Conservation (phyloP, 768 basidiomycete species). For the Trametopsis cervina region DNA sequence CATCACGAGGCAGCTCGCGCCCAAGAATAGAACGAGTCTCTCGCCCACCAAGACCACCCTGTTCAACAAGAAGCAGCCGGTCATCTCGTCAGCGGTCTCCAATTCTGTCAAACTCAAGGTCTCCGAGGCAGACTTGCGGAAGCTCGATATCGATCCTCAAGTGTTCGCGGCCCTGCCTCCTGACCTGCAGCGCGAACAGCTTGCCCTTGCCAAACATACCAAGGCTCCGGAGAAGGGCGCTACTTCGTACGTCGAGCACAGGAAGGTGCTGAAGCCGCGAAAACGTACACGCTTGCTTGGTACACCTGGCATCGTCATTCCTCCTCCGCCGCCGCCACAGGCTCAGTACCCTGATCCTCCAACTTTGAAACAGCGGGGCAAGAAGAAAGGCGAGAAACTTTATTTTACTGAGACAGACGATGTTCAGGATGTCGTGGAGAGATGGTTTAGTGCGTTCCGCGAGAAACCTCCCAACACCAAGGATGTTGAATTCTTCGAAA, state of each 20-base stretch:
- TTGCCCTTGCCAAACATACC: constrained; percentile 50
- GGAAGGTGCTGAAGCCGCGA: constrained; percentile 47
- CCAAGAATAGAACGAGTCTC: constrained; percentile 36
- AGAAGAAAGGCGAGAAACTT: constrained; percentile 44
- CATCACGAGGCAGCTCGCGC: constrained; percentile 59
- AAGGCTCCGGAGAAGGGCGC: constrained; percentile 25
- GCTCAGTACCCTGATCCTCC: constrained; percentile 46
- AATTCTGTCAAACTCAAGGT: constrained; percentile 34
- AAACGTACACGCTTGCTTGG: constrained; percentile 23
- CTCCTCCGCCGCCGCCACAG: constrained; percentile 44
- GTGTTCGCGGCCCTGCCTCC: constrained; percentile 61
- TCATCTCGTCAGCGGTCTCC: background rate
- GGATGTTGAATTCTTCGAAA: constrained; percentile 72
- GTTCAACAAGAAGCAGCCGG: constrained; percentile 28
- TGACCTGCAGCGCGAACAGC: constrained; percentile 66
- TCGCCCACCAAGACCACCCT: constrained; percentile 32
- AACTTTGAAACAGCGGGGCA: constrained; percentile 49
- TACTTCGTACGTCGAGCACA: background rate
- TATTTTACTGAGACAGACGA: constrained; percentile 61
- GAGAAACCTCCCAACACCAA: constrained; percentile 58
- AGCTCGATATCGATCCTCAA: constrained; percentile 66
- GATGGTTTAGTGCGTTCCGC: constrained; percentile 66
- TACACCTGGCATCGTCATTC: constrained; percentile 26
- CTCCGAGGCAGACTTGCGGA: constrained; percentile 48
- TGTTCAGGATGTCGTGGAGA: constrained; percentile 62